Conservation (phyloP, 495 filamentous ascomycete genomes). For the Jackrogersella multiformis region DNA sequence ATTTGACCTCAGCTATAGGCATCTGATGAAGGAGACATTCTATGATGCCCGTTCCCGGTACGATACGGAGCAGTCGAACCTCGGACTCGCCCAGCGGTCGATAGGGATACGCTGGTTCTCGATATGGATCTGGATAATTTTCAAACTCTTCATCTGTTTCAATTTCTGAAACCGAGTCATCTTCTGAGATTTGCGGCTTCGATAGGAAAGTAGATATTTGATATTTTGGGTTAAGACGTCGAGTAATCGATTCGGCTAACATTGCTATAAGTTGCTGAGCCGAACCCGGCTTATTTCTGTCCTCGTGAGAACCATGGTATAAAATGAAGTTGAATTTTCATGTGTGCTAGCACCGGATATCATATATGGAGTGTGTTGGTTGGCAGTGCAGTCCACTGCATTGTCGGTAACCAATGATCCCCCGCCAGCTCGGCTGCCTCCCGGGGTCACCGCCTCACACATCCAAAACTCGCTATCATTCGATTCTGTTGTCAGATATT, state of each 20-base stretch:
- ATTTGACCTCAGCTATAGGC: neutral
- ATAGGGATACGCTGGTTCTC: slow-evolving; percentile 34
- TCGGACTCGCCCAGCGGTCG: slow-evolving; percentile 17
- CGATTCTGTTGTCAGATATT: neutral
- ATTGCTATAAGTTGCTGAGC: no score
- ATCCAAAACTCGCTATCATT: no score
- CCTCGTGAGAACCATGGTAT: neutral
- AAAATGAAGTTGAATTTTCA: no score
- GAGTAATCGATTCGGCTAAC: neutral
- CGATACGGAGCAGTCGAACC: slow-evolving; percentile 30
- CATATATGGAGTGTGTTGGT: neutral
- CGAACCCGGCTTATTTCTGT: neutral
- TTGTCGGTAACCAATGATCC: slow-evolving; percentile 24
- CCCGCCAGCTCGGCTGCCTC: no score
- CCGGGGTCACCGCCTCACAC: no score
- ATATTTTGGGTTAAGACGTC: neutral
- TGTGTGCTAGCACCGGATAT: neutral
- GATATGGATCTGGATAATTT: slow-evolving; percentile 7
- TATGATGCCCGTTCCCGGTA: slow-evolving; percentile 20
- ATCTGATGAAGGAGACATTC: slow-evolving; percentile 33
- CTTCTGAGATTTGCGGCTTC: neutral
- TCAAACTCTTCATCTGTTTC: neutral
- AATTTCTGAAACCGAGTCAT: neutral
- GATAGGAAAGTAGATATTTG: neutral
- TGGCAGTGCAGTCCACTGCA: neutral